Base-by-base conservation (phyloP, 2,329 filamentous ascomycete species). In the Alternaria sp. region DNA sequence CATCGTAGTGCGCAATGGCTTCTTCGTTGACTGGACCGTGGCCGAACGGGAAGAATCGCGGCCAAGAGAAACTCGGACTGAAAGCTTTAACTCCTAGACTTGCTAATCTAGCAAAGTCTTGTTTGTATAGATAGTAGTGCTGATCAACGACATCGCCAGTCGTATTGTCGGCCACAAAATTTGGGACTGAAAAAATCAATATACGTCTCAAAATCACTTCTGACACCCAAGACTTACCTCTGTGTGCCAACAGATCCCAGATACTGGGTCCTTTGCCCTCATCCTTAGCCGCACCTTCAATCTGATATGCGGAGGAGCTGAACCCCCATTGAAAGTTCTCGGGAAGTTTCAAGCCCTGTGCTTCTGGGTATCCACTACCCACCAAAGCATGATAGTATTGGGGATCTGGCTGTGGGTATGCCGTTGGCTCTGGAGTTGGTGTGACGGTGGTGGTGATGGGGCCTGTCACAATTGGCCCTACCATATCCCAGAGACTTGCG, bases 401-500 rank as follows among this genome's bases (percentile, higher is more conserved):
- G 12, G 55, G 68, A 38, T 75, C 75, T 7, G 80, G 81, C 39
- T 75, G 73, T 12, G 77, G 68, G 60, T 79, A 82, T 5, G 71
- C 62, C 3, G 76, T 75, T 7, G 80, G 76, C 61, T 82, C 81
- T 20, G 81, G 76, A 1, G 80, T 82, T n/a, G 81, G 80, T 7
- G 69, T 61, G 3, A 80, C 78, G 1, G 81, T 82, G 3, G 75
- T 78, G 18, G 79, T 82, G 24, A 82, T 73, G 1, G 80, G 76
- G 2, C 81, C 81, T 7, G 77, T 75, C 26, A 75, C 72, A 24
- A 83, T 73, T 12, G 79, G 79, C 0, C 81, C 81, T 24, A 83
- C 76, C 51, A 81, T 77, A 54, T 81, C 76, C 81, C 81, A 83
- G 9, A 83, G 72, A 39, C 81, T 79, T 4, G 77, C 80, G 20